These are phyloP conservation scores for Lecanicillium sp. DNA, from an alignment of 2,329 filamentous ascomycete genomes.

Conservation along the genomic window DNA sequence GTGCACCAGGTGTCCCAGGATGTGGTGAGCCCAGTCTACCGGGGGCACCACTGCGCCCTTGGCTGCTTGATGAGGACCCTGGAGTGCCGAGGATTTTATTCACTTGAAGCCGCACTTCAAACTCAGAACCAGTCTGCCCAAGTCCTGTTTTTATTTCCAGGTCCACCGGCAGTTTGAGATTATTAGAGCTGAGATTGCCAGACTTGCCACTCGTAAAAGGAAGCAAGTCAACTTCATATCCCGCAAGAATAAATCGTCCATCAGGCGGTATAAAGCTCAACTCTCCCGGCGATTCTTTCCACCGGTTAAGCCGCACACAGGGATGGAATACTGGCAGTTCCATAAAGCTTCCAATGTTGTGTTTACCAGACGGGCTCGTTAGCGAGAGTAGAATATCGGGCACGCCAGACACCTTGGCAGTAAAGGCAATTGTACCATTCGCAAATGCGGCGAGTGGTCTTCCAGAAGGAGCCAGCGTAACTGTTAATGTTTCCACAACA, in stretches of 20 bases:
- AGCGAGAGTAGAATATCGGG: conserved; percentile 82
- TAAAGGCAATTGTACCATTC: conserved; percentile 90
- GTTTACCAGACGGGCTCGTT: conserved; percentile 71
- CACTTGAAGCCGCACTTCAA: conserved; percentile 73
- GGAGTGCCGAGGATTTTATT: conserved; percentile 52
- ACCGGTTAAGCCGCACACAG: conserved; percentile 81
- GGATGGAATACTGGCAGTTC: conserved; percentile 93
- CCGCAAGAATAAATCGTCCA: conserved; percentile 84
- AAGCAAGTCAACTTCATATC: conserved; percentile 87
- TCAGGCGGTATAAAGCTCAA: conserved; percentile 96
- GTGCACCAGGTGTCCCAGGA: conserved; percentile 47
- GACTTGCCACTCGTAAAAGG: conserved; percentile 56
- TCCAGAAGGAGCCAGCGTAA: conserved; percentile 85
- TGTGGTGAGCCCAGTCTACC: conserved; percentile 32
- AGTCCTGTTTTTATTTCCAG: conserved; percentile 76
- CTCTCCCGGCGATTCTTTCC: conserved; percentile 82
- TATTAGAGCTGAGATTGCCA: conserved; percentile 46
- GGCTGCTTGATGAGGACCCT: conserved; percentile 23
- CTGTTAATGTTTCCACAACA: conserved; percentile 79
- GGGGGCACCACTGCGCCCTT: conserved; percentile 34
- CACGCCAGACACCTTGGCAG: conserved; percentile 86
- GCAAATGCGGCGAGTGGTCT: conserved; percentile 78
- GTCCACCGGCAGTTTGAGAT: conserved; percentile 71
- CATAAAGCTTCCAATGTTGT: conserved; percentile 65
- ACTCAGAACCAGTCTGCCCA: conserved; percentile 69